These are phyloP conservation scores for Tetrahymena borealis DNA, from an alignment of 73 alveolate genomes.

Conservation along the genomic window DNA sequence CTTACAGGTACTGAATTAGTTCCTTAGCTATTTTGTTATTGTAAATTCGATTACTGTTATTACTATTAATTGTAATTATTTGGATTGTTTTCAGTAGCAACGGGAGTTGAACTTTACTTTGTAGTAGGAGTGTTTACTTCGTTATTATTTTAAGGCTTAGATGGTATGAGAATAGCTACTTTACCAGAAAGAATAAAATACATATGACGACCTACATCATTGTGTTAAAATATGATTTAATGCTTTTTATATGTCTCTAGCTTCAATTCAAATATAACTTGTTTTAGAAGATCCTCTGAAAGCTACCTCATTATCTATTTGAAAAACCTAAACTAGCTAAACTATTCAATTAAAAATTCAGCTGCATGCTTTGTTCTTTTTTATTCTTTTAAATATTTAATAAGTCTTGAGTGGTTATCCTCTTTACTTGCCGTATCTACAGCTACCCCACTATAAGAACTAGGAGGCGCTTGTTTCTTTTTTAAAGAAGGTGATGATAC, in stretches of 20 bases:
- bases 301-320: background rate
- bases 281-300: background rate
- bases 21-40: background rate
- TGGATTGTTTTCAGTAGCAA: background rate
- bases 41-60: background rate
- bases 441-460: background rate
- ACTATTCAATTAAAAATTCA: background rate
- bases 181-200: background rate
- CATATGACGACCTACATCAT: slow-evolving; percentile 2
- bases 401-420: background rate
- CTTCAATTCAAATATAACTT: background rate
- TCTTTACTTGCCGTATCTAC: background rate
- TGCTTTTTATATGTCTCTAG: background rate
- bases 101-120: background rate
- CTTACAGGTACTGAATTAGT: too few relatives aligned
- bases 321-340: background rate
- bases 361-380: background rate
- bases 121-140: background rate
- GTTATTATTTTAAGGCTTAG: background rate
- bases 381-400: background rate
- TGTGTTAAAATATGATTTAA: background rate
- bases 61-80: background rate
- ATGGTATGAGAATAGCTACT: background rate
- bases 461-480: background rate
- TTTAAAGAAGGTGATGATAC: background rate